These are phyloP conservation scores for Phyllosticta paracitricarpa DNA, from an alignment of 2,329 filamentous ascomycete genomes.

Conservation along the genomic window DNA sequence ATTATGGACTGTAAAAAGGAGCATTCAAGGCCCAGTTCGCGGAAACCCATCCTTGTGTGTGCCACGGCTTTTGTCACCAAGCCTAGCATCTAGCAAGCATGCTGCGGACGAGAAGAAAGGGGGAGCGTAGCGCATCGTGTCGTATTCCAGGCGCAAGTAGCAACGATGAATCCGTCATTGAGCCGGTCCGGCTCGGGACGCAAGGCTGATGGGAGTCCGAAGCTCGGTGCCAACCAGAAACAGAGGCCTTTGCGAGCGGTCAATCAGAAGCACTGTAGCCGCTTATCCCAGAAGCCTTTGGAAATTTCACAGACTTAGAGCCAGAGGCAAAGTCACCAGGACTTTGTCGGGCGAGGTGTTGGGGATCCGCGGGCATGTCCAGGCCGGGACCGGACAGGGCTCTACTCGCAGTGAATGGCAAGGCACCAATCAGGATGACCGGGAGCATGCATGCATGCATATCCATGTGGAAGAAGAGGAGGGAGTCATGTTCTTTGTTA, in stretches of 20 bases:
- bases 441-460: background rate
- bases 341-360: background rate
- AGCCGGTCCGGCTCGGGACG: background rate
- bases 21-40: too few species aligned
- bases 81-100: too few species aligned
- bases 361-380: background rate
- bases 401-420: background rate
- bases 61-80: too few species aligned
- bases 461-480: background rate
- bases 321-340: background rate
- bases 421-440: background rate
- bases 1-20: too few species aligned
- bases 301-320: too few species aligned
- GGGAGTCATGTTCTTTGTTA: background rate
- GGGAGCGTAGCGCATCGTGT: background rate
- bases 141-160: background rate
- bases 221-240: too few species aligned
- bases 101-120: background rate
- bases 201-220: background rate
- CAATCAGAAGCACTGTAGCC: too few species aligned
- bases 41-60: too few species aligned
- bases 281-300: too few species aligned
- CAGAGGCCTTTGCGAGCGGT: too few species aligned
- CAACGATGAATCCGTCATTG: background rate
- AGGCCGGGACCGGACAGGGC: background rate